Evolutionary conservation across 1,139 yeast genomes (phyloP), one percentile per base, ranked within the genome.

Genomic region (Blastobotrys raffinosifermentans): DNA sequence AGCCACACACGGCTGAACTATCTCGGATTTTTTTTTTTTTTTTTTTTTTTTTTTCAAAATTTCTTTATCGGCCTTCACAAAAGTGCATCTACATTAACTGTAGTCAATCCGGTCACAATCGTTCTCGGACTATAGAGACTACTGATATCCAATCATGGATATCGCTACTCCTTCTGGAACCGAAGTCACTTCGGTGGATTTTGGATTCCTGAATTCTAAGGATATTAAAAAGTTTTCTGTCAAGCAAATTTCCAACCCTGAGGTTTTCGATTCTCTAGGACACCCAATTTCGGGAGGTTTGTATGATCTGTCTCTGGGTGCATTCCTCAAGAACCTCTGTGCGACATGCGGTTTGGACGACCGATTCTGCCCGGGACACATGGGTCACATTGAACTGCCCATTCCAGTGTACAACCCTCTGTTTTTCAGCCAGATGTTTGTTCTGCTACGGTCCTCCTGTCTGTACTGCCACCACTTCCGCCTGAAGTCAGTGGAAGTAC

Each of bases 361-460:
- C 52, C 78, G 84, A 56, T 81, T 77, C 55, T 93, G 99, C 66
- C 96, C 97, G 2, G 99, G 99, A 26, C 99, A 93, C 62, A 87
- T 86, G 65, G 99, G 99, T 43, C 98, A 93, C 62, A 87, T 93
- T 44, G 96, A 91, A 60, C 73, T 93, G 50, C 98, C 98, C 7
- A 81, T 86, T 27, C 95, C 97, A 4, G 94, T 86, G 32, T 93
- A 87, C 68, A 91, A 87, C 58, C 97, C 98, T 13, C 67, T 93
- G 54, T 91, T 93, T 58, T 91, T 93, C 75, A 76, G 78, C 57
- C 97, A 91, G 63, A 70, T 93, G 70, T 91, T 80, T 67, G 73
- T 84, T 44, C 79, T 81, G 53, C 70, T 93, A 55, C 73, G 97
- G 60, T 73, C 91, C 29, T 67, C 91, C 19, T 93, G 99, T 72